Base-by-base conservation (phyloP, 441 rosid genomes). In the Gossypium schwendimanii region DNA sequence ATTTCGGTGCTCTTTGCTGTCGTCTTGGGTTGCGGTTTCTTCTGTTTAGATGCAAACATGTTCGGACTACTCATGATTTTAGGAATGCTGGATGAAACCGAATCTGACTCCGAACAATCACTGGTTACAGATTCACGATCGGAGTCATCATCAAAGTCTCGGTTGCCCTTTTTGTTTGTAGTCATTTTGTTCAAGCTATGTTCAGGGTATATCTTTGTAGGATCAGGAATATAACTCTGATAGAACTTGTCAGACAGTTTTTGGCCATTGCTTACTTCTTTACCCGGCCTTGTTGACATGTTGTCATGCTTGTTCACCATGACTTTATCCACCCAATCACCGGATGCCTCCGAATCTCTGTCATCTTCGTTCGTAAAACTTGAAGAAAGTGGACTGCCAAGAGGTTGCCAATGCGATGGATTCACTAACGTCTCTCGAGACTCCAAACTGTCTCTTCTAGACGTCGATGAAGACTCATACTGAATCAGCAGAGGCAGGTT, bases 321-420 rank as follows among this genome's bases (percentile, higher is more conserved):
- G 28, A 78, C 79, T 74, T 88, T 84, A 66, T 92, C 93, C 15
- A 83, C 85, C 91, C 94, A 89, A 6, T 87, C 88, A 6, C 89
- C 85, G 10, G 82, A 80, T 15, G 49, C 74, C 9, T 18, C 23
- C 2, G 80, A 81, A 54, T 87, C 91, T 78, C 69, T 85, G 28
- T 87, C 91, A 4, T 83, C 87, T n/a, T 85, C 89, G 68, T 82
- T 82, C 17, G 47, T 6, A 18, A 53, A 71, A 70, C 68, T 77
- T 6, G 72, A 55, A 18, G 73, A 73, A 21, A 81, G 83, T 68
- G 83, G 84, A 72, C 80, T 78, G 9, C 72, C 68, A 69, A 66
- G 45, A 3, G 83, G 72, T 6, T 77, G 83, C 86, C 88, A 81
- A 49, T 83, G 75, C 2, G 86, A 84, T 55, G 88, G 81, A 65